A percentile compares a stretch with the other conserved stretches of the same genome.
Conservation (phyloP, 371 early-diverging fungal species). For the Blakeslea trispora region DNA sequence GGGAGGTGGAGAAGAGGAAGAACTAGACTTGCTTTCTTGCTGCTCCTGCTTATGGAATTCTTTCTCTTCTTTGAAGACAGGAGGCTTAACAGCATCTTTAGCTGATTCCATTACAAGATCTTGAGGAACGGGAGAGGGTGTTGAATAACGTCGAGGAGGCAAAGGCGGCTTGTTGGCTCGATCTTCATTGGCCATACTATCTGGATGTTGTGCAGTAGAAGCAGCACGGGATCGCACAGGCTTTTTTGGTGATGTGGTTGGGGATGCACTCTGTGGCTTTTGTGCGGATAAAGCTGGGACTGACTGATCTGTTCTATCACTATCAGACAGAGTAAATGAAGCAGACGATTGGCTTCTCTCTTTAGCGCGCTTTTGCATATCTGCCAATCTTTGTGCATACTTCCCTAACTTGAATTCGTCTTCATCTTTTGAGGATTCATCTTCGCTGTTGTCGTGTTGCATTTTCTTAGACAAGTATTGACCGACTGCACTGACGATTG, state of each 20-base stretch:
- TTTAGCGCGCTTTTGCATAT: slow-evolving; percentile 19
- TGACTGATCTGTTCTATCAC: not conserved
- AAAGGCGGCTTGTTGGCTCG: slow-evolving; percentile 6
- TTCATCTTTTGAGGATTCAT: slow-evolving; percentile 1
- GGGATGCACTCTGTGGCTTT: not conserved
- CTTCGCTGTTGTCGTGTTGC: not conserved
- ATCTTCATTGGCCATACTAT: not conserved
- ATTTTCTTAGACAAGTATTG: slow-evolving; percentile 11
- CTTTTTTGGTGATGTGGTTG: not conserved
- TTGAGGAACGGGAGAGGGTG: not conserved
- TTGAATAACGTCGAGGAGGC: slow-evolving; percentile 16
- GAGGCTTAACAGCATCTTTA: not conserved
- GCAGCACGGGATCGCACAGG: slow-evolving; percentile 10
- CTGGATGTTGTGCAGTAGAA: not conserved
- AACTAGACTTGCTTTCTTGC: not conserved
- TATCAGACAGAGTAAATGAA: not conserved
- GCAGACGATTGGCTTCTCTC: not conserved
- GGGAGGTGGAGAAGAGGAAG: slow-evolving; percentile 3
- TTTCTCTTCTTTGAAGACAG: not conserved
- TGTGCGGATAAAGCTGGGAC: not conserved
- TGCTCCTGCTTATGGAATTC: not conserved
- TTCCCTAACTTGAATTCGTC: slow-evolving; percentile 8
- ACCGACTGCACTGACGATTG: slow-evolving; percentile 9
- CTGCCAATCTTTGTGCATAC: slow-evolving; percentile 20
- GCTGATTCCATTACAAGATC: too few species aligned